phyloP scores from a whole-genome alignment of 2,329 filamentous ascomycete species.

The Mariannaea elegans region DNA sequence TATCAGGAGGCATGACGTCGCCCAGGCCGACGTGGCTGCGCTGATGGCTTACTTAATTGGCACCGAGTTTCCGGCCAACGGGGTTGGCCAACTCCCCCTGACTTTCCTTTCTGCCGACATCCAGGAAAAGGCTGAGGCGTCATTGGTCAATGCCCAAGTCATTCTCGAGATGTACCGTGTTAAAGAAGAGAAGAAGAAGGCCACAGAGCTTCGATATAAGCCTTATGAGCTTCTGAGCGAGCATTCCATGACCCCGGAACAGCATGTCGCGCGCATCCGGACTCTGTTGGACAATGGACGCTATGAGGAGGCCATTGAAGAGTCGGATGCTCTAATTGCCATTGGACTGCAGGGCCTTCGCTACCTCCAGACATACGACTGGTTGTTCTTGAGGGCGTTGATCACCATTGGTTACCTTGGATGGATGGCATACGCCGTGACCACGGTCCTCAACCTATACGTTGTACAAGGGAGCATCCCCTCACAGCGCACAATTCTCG shows the following conservation, averaged over 20 bases:
- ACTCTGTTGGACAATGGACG: slow-evolving; percentile 71
- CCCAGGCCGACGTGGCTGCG: slow-evolving; percentile 92
- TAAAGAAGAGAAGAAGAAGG: slow-evolving; percentile 86
- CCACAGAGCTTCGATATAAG: slow-evolving; percentile 77
- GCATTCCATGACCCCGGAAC: slow-evolving; percentile 68
- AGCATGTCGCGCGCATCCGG: slow-evolving; percentile 74
- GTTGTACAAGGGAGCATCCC: slow-evolving; percentile 77
- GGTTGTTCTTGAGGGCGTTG: slow-evolving; percentile 90
- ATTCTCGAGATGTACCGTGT: slow-evolving; percentile 97
- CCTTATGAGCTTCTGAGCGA: slow-evolving; percentile 78
- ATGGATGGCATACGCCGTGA: slow-evolving; percentile 93
- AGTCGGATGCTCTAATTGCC: slow-evolving; percentile 80
- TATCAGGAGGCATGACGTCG: slow-evolving; percentile 87
- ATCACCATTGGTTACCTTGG: slow-evolving; percentile 92
- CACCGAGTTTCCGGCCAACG: slow-evolving; percentile 92
- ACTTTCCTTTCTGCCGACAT: slow-evolving; percentile 78
- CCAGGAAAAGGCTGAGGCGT: slow-evolving; percentile 83
- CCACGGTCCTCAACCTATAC: slow-evolving; percentile 87
- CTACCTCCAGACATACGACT: slow-evolving; percentile 98
- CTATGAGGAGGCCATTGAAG: slow-evolving; percentile 80
- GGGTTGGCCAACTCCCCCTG: slow-evolving; percentile 90
- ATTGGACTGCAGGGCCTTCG: slow-evolving; percentile 82
- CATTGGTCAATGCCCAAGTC: slow-evolving; percentile 82
- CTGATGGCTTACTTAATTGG: slow-evolving; percentile 95
- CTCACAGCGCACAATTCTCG: slow-evolving; percentile 68